These are phyloP conservation scores for Saccharomyces paradoxus DNA, from an alignment of 805 yeast species.

Conservation along the genomic window DNA sequence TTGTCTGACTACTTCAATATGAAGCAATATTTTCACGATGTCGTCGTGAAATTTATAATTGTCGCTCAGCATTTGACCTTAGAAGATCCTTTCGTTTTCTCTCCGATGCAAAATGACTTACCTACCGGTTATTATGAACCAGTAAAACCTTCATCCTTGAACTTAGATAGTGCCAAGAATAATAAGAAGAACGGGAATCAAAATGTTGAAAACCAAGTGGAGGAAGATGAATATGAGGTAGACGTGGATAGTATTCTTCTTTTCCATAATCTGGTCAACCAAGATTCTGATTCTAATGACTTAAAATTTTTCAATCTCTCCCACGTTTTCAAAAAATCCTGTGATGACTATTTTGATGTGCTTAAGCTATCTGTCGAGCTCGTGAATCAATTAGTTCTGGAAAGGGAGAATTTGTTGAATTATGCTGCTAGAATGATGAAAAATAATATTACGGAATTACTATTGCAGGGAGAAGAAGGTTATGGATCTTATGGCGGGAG, in stretches of 20 bases:
- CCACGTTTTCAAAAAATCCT: constrained; percentile 22
- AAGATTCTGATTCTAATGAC: constrained; percentile 34
- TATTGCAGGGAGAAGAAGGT: constrained; percentile 41
- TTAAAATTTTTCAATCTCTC: constrained; percentile 29
- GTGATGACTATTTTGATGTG: constrained; percentile 26
- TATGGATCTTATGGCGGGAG: background rate
- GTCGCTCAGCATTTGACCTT: constrained; percentile 59
- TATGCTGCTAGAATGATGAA: constrained; percentile 75
- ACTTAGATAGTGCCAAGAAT: background rate
- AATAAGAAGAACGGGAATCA: no score
- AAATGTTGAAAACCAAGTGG: background rate
- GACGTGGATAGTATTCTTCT: constrained; percentile 27
- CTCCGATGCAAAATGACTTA: constrained; percentile 47
- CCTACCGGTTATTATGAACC: constrained; percentile 24
- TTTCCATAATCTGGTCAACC: constrained; percentile 37
- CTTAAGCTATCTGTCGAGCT: constrained; percentile 29
- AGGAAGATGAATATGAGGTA: background rate
- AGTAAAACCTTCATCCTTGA: constrained; percentile 4
- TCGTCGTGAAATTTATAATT: constrained; percentile 47
- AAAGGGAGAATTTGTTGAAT: constrained; percentile 59
- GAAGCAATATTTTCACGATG: constrained; percentile 62
- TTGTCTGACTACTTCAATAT: constrained; percentile 59
- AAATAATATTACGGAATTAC: constrained; percentile 55
- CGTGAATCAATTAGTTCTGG: constrained; percentile 55
- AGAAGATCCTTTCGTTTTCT: constrained; percentile 65